Conservation (phyloP, 2,329 filamentous ascomycete genomes). For the Colletotrichum sp. region DNA sequence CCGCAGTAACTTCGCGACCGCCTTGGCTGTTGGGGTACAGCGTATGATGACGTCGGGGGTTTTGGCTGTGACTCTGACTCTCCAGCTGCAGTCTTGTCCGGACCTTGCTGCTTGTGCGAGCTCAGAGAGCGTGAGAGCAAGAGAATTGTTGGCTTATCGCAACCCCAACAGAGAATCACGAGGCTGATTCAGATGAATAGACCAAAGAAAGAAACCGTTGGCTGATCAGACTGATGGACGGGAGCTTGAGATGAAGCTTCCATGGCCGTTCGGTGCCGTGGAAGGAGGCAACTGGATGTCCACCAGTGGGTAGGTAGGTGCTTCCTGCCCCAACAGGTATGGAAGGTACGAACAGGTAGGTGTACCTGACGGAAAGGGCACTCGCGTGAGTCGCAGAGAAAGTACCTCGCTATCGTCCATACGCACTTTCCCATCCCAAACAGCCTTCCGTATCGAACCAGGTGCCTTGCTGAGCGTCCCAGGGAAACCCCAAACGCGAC, state of each 20-base stretch:
- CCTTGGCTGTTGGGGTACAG: neutral
- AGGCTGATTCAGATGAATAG: neutral
- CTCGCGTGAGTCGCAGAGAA: neutral
- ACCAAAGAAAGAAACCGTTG: neutral
- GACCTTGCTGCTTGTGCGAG: neutral
- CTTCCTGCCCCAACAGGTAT: neutral
- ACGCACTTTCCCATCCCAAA: constrained; percentile 12
- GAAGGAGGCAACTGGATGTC: neutral
- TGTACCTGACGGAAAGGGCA: neutral
- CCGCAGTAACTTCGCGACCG: neutral
- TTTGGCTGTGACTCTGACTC: neutral
- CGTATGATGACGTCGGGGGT: constrained; percentile 12
- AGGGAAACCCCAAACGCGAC: constrained; percentile 19
- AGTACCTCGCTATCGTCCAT: constrained; percentile 2
- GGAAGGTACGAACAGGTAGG: neutral
- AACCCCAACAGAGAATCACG: neutral
- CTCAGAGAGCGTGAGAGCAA: neutral
- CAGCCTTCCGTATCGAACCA: constrained; percentile 2
- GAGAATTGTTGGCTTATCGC: neutral
- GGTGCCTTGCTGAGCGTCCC: neutral
- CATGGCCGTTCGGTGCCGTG: neutral
- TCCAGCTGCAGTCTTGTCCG: neutral
- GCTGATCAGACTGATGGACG: neutral
- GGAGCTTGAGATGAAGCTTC: neutral
- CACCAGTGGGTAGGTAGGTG: neutral